These are phyloP conservation scores for Vitis hybrid DNA, from an alignment of 177 flowering plant species.

Conservation along the genomic window DNA sequence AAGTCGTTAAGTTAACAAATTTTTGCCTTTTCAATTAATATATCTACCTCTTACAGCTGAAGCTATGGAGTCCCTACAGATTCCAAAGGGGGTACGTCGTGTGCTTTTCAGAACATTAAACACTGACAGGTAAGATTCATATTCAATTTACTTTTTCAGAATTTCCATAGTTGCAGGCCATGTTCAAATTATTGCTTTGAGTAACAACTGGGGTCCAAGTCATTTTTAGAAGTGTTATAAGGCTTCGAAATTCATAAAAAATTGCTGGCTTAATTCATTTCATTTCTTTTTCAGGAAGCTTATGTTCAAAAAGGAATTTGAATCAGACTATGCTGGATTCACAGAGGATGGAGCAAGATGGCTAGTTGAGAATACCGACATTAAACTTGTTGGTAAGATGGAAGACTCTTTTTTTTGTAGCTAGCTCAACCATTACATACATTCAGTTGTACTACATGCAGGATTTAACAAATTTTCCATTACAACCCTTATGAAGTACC, in stretches of 20 bases:
- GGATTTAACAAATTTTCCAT: no score
- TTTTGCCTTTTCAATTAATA: background rate
- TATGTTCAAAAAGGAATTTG: conserved; percentile 77
- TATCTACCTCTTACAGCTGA: conserved; percentile 47
- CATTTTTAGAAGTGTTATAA: background rate
- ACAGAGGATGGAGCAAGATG: conserved; percentile 90
- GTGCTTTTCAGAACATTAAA: conserved; percentile 90
- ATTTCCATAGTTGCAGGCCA: background rate
- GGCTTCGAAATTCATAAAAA: background rate
- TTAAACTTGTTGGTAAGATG: conserved; percentile 90
- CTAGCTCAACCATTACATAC: no score
- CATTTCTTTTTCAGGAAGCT: conserved; percentile 58
- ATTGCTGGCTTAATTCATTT: background rate
- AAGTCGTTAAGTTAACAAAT: no score
- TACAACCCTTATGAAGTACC: no score
- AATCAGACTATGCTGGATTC: conserved; percentile 88
- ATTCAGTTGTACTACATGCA: no score
- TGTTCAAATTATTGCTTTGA: background rate
- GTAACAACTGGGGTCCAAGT: background rate
- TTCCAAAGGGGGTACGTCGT: conserved; percentile 76
- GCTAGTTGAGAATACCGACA: conserved; percentile 91
- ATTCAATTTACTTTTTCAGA: background rate
- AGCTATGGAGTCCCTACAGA: conserved; percentile 70
- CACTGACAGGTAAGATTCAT: conserved; percentile 71
- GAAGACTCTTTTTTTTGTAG: background rate